Evolutionary conservation across 2,329 filamentous ascomycete genomes (phyloP), one percentile per base, ranked within the genome.

Genomic region (Trichoderma cornu-damae): DNA sequence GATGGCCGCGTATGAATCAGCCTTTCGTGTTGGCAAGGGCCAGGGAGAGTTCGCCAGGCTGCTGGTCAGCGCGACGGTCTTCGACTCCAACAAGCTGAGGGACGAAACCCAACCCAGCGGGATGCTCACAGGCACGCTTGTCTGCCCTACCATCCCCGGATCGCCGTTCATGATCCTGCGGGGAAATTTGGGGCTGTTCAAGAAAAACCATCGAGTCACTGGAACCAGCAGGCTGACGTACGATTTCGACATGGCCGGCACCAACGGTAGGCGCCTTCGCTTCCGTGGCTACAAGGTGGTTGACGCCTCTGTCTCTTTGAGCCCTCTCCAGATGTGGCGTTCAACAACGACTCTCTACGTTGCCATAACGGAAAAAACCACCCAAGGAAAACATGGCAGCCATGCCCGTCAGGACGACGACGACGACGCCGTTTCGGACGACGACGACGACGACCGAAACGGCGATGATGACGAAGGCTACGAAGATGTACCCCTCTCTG

Each of bases 221-320:
- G 82, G 83, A 16, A 84, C 81, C 4, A 75, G 75, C 26, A 85
- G 82, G 60, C 68, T 87, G 28, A 79, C 77, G 0, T 87, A 87
- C 64, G 77, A 84, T 63, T 83, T 86, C 59, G 79, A 82, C 62
- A 79, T 87, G 76, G 73, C 73, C 24, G 80, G 80, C 4, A 73
- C 78, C 3, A 71, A 81, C 59, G 80, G 80, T 12, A 71, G 74
- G 43, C 72, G 70, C 47, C 76, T 84, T 44, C 79, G 80, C 58
- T 83, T 88, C 65, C 76, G 84, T 60, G 84, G 83, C 0, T 83
- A 80, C 69, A 87, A 87, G 68, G 74, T 82, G 2, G 77, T 87
- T 40, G 79, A 86, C 67, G 79, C 83, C 3, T 80, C 80, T 0
- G 79, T 83, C 0, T 80, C 83, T 2, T 72, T 86, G 32, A 77